These are phyloP conservation scores for Smittium culicis DNA, from an alignment of 371 early-diverging fungal genomes.

Conservation along the genomic window DNA sequence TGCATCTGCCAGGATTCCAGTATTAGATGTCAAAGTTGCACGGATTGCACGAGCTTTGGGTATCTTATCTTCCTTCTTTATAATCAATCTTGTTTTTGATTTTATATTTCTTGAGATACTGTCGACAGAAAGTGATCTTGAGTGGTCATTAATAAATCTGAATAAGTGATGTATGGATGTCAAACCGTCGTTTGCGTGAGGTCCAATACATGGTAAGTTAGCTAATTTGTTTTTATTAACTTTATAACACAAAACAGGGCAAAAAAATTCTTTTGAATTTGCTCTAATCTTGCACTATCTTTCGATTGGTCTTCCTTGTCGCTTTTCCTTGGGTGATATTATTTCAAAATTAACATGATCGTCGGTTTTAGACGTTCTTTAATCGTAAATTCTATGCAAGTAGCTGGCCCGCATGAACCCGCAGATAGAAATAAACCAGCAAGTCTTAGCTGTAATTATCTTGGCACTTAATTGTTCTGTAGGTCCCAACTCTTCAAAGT, in stretches of 20 bases:
- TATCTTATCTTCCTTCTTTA: neutral
- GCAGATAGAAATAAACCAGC: neutral
- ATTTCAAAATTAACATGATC: neutral
- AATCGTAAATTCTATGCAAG: neutral
- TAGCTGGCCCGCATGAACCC: neutral
- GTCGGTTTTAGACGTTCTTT: neutral
- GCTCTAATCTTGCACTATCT: neutral
- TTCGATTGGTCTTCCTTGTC: neutral
- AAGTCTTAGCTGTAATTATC: neutral
- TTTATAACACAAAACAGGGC: neutral
- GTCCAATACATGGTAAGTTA: neutral
- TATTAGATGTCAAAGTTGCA: neutral
- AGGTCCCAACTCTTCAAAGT: neutral
- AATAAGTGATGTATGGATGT: neutral
- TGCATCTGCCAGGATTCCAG: neutral
- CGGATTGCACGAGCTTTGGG: neutral
- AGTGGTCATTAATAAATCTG: neutral
- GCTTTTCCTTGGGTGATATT: neutral
- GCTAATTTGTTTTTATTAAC: neutral
- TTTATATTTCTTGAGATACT: neutral
- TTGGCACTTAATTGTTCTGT: neutral
- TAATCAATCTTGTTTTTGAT: neutral
- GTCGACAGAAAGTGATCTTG: neutral
- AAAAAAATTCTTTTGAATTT: neutral
- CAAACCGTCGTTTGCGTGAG: neutral